A percentile compares a stretch with the other conserved stretches of the same genome.
Conservation (phyloP, 2,329 filamentous ascomycete species). For the Diaporthe eres region DNA sequence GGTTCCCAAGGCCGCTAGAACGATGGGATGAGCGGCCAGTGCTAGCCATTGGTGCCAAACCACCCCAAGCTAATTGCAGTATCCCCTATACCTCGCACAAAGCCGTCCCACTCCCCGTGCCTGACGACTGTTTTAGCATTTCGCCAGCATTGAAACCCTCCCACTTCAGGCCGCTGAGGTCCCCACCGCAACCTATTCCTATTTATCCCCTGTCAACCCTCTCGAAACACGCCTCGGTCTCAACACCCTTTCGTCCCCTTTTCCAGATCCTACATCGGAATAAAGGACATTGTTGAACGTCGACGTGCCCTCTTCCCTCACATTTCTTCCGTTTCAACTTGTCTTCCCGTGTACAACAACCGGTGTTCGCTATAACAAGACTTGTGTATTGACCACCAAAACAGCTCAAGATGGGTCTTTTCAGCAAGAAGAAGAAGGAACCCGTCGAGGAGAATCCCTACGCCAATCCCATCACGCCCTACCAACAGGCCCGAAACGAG, state of each 20-base stretch:
- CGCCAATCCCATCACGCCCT: slow-evolving; percentile 63
- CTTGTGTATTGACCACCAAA: not conserved
- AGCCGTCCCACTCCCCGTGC: slow-evolving; percentile 31
- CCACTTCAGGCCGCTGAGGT: slow-evolving; percentile 34
- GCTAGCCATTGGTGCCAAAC: slow-evolving; percentile 12
- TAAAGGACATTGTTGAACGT: not conserved
- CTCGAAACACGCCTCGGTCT: slow-evolving; percentile 41
- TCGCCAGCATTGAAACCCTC: slow-evolving; percentile 26
- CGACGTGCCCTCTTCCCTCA: not conserved
- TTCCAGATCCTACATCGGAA: slow-evolving; percentile 25
- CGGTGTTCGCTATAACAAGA: not conserved
- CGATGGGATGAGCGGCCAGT: slow-evolving; percentile 22
- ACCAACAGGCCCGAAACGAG: slow-evolving; percentile 59
- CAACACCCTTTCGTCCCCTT: slow-evolving; percentile 34
- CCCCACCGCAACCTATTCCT: slow-evolving; percentile 38
- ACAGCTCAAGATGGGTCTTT: slow-evolving; percentile 57
- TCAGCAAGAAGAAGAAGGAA: slow-evolving; percentile 64
- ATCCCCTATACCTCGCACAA: not conserved
- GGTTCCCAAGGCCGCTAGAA: slow-evolving; percentile 16
- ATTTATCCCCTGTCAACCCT: slow-evolving; percentile 33
- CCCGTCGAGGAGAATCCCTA: slow-evolving; percentile 68
- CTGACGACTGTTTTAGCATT: slow-evolving; percentile 39
- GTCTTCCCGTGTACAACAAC: not conserved
- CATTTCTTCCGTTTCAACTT: not conserved
- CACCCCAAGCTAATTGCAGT: slow-evolving; percentile 31